Evolutionary conservation across 2,329 filamentous ascomycete species (phyloP), one percentile per base, ranked within the genome.

Genomic region (Pseudovirgaria hyperparasitica): DNA sequence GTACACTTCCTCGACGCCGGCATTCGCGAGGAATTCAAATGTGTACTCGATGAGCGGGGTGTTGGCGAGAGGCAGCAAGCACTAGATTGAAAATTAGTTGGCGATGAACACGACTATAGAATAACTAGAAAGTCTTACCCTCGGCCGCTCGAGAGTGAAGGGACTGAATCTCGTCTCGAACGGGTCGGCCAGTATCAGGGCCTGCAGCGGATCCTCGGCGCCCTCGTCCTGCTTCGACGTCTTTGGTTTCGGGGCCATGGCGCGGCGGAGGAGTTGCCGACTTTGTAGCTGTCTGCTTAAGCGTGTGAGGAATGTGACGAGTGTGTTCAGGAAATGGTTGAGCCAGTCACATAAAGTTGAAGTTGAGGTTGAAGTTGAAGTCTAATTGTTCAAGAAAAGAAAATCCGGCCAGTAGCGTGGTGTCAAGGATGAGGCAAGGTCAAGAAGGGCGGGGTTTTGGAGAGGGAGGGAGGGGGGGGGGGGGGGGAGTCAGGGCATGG

Each of bases 41-140:
- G 87, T 96, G 54, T 98, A 96, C 55, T 98, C 90, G 58, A 98
- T 92, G 36, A 98, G 65, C 19, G 90, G 87, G 2, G 78, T 86
- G 54, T 96, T 96, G 33, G 84, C 90, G 33, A 98, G 68, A 8
- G 87, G 85, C 5, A 98, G 67, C 17, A 98, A 76, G 62, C 90
- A 96, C 82, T 92, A 45, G 16, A 25, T 27, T 27, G 28, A 24
- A 21, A 23, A 32, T 52, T 35, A 52, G 46, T 19, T 32, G 26
- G 13, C 19, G 16, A 18, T 13, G 21, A n/a, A 16, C 19, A 13
- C 8, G 25, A 14, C 16, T 16, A 21, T 28, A n/a, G 15, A 14
- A 18, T 9, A 14, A 8, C 7, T 18, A 11, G 27, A 20, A n/a
- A 14, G 20, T 35, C 70, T 46, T 66, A 90, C 84, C 65, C 90